These are phyloP conservation scores for Phragmites australis DNA, from an alignment of 176 grass and related monocot genomes.

Conservation along the genomic window DNA sequence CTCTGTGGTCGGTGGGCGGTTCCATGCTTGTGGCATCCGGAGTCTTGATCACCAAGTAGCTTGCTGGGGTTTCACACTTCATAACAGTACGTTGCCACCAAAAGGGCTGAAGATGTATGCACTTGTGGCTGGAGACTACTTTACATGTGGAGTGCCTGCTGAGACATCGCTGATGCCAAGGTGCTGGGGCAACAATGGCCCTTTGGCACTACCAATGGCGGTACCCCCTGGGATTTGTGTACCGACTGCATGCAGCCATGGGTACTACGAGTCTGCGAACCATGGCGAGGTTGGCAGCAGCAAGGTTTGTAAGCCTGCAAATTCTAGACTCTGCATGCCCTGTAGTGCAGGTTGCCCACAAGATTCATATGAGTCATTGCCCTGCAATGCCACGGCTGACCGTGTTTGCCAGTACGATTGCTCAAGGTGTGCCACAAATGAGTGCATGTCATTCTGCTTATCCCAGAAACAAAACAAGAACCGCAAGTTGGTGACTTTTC, in stretches of 20 bases:
- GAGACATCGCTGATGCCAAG: conserved; percentile 61
- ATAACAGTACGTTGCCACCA: conserved; percentile 67
- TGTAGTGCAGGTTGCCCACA: conserved; percentile 72
- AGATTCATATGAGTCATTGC: conserved; percentile 49
- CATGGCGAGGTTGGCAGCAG: conserved; percentile 40
- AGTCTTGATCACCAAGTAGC: conserved; percentile 76
- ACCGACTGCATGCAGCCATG: conserved; percentile 59
- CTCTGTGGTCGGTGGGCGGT: conserved; percentile 77
- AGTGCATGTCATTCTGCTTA: conserved; percentile 63
- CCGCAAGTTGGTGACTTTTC: conserved; percentile 59
- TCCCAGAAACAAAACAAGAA: conserved; percentile 51
- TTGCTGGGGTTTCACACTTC: conserved; percentile 94
- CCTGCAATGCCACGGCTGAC: conserved; percentile 78
- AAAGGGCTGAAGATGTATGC: conserved; percentile 67
- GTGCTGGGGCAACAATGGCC: conserved; percentile 89
- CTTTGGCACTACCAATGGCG: conserved; percentile 79
- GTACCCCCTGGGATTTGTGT: conserved; percentile 90
- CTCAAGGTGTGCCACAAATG: conserved; percentile 59
- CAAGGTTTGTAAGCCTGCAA: conserved; percentile 71
- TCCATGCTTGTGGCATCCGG: conserved; percentile 95
- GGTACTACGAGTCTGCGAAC: conserved; percentile 73
- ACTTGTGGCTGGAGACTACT: conserved; percentile 90
- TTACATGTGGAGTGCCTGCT: conserved; percentile 80
- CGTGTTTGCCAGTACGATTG: conserved; percentile 74
- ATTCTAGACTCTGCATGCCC: conserved; percentile 90